Conservation (phyloP, 176 grass and related monocot genomes). For the Zea luxurians region DNA sequence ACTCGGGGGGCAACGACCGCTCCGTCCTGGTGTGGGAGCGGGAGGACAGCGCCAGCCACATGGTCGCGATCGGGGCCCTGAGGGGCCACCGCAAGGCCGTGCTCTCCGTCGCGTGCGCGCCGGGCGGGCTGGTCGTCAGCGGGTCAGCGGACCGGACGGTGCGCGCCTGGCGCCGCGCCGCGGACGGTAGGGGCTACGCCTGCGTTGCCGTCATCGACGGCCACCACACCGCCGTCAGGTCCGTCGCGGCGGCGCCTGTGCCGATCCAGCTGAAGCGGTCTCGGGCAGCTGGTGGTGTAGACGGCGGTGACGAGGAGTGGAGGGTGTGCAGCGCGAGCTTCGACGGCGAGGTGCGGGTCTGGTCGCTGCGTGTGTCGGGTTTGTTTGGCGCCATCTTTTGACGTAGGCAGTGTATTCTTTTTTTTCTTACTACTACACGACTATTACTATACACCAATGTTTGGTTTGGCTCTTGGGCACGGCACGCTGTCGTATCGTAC, state of each 20-base stretch:
- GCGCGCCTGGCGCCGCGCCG: constrained; percentile 62
- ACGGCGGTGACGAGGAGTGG: constrained; percentile 54
- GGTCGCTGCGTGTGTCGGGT: constrained; percentile 54
- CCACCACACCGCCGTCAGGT: constrained; percentile 52
- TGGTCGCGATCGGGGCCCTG: constrained; percentile 62
- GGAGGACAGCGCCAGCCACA: constrained; percentile 73
- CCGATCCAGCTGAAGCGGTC: neutral
- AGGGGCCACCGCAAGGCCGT: constrained; percentile 69
- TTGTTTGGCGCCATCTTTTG: constrained; percentile 19
- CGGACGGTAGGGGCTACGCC: constrained; percentile 43
- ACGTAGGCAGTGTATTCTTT: no score
- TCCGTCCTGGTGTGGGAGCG: constrained; percentile 85
- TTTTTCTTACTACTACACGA: no score
- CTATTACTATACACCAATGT: no score
- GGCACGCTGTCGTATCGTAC: no score
- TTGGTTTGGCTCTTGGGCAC: no score
- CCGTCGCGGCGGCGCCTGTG: constrained; percentile 44
- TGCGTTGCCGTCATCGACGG: constrained; percentile 69
- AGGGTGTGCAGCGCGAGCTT: constrained; percentile 70
- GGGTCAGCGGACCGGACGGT: constrained; percentile 74
- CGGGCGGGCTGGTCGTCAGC: constrained; percentile 60
- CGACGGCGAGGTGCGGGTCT: constrained; percentile 78
- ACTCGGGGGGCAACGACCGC: constrained; percentile 71
- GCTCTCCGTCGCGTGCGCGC: constrained; percentile 63
- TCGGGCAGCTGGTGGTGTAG: neutral